Evolutionary conservation across 306 rosid species (phyloP).

Genomic region (Vigna reflexopilosa): DNA sequence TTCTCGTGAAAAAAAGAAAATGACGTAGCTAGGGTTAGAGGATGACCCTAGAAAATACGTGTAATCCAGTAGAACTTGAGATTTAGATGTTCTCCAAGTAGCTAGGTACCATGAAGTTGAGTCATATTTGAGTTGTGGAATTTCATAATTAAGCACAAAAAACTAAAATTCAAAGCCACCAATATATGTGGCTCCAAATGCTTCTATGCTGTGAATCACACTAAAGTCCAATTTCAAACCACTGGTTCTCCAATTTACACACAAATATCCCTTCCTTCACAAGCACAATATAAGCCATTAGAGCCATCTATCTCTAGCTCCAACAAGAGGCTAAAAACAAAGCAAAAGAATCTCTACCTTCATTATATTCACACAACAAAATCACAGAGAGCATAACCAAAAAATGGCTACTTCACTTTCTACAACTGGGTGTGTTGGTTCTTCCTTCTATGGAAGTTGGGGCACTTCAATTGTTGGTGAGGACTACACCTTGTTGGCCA

Average conservation of each 20-base stretch:
- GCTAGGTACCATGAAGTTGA: slow-evolving; percentile 39
- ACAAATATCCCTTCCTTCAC: slow-evolving; percentile 60
- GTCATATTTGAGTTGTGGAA: slow-evolving; percentile 41
- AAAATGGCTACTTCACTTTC: slow-evolving; percentile 72
- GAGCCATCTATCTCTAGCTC: slow-evolving; percentile 39
- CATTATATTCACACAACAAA: slow-evolving; percentile 22
- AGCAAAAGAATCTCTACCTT: neutral
- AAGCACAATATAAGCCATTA: slow-evolving; percentile 51
- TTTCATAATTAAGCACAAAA: neutral
- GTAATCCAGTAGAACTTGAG: slow-evolving; percentile 46
- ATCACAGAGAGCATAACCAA: neutral
- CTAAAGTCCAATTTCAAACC: slow-evolving; percentile 60
- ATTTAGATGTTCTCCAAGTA: slow-evolving; percentile 42
- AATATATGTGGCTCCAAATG: slow-evolving; percentile 58
- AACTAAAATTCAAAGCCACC: slow-evolving; percentile 61
- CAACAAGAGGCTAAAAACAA: slow-evolving; percentile 16
- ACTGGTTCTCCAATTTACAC: slow-evolving; percentile 68
- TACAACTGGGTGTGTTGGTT: slow-evolving; percentile 60
- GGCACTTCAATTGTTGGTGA: slow-evolving; percentile 76
- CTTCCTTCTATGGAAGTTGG: slow-evolving; percentile 84
- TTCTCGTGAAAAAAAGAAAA: too few relatives aligned
- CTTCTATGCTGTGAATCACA: slow-evolving; percentile 40
- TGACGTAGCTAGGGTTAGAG: too few relatives aligned
- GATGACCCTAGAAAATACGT: slow-evolving; percentile 38
- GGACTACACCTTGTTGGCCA: slow-evolving; percentile 58